Conservation (phyloP, 495 filamentous ascomycete species). For the Aspergillus campestris region DNA sequence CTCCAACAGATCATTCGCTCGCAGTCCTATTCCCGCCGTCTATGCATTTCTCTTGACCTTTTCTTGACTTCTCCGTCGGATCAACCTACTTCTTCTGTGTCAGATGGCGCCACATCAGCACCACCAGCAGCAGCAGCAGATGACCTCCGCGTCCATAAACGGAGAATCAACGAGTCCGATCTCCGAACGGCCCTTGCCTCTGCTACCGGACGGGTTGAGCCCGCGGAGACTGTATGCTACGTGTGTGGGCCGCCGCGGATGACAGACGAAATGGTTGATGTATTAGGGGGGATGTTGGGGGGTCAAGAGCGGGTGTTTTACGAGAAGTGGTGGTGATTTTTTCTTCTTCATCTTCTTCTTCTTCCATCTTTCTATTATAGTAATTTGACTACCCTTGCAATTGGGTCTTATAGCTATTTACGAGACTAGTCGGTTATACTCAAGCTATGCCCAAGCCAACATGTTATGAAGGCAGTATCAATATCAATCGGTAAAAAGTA, state of each 20-base stretch:
- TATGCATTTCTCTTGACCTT: conserved; percentile 28
- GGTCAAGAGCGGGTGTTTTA: conserved; percentile 52
- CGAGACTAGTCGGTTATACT: too few species aligned
- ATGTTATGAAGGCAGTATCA: too few species aligned
- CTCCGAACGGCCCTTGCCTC: conserved; percentile 38
- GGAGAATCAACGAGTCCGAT: conserved; percentile 46
- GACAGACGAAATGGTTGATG: conserved; percentile 71
- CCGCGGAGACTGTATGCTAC: conserved; percentile 53
- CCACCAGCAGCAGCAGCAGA: conserved; percentile 4
- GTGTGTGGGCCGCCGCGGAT: conserved; percentile 72
- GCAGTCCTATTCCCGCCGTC: conserved; percentile 18
- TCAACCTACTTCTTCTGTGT: conserved; percentile 2
- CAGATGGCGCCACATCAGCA: neutral
- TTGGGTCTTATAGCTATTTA: too few species aligned
- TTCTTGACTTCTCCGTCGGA: conserved; percentile 23
- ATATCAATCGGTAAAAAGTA: too few species aligned
- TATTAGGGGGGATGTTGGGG: conserved; percentile 38
- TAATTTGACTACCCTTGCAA: too few species aligned
- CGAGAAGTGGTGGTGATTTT: conserved; percentile 78
- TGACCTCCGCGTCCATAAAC: conserved; percentile 30
- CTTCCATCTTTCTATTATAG: neutral
- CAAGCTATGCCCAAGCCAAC: too few species aligned
- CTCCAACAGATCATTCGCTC: conserved; percentile 32
- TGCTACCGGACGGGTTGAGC: conserved; percentile 22
- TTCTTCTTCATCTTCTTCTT: neutral